Conservation (phyloP, 306 rosid species). For the Boehmeria nivea region DNA sequence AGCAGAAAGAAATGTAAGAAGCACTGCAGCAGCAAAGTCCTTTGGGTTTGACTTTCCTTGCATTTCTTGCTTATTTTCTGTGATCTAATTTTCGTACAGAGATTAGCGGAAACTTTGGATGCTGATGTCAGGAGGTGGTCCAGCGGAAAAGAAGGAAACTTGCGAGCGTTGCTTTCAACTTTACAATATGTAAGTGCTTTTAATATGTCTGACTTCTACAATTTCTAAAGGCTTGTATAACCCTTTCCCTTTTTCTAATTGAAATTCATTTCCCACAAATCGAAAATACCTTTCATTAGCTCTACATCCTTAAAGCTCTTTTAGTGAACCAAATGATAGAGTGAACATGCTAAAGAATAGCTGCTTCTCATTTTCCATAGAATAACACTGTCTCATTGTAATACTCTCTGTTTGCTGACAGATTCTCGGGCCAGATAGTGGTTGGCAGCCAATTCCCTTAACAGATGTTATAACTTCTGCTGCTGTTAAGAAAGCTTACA, state of each 20-base stretch:
- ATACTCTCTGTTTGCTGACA: conserved; percentile 21
- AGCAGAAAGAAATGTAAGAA: conserved; percentile 72
- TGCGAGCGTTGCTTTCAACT: conserved; percentile 96
- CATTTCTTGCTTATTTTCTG: conserved; percentile 23
- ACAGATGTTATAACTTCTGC: conserved; percentile 90
- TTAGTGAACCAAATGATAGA: not conserved
- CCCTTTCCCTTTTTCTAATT: too few relatives aligned
- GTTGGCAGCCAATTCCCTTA: conserved; percentile 89
- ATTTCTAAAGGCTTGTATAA: too few relatives aligned
- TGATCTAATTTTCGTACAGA: conserved; percentile 52
- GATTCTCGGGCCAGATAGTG: conserved; percentile 87
- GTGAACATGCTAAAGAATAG: not conserved
- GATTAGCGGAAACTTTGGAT: conserved; percentile 88
- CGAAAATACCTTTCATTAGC: too few relatives aligned
- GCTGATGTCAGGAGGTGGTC: conserved; percentile 98
- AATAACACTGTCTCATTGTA: not conserved
- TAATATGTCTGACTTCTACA: conserved; percentile 7
- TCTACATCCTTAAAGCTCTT: not conserved
- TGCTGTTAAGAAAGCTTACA: conserved; percentile 89
- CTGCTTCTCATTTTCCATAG: not conserved
- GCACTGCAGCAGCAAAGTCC: not conserved
- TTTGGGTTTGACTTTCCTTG: conserved; percentile 17
- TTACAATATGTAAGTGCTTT: conserved; percentile 85
- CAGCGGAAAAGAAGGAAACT: conserved; percentile 94
- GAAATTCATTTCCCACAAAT: too few relatives aligned